A percentile compares a stretch with the other conserved stretches of the same genome.
Conservation (phyloP, 2,329 filamentous ascomycete genomes). For the Aschersonia sp. region DNA sequence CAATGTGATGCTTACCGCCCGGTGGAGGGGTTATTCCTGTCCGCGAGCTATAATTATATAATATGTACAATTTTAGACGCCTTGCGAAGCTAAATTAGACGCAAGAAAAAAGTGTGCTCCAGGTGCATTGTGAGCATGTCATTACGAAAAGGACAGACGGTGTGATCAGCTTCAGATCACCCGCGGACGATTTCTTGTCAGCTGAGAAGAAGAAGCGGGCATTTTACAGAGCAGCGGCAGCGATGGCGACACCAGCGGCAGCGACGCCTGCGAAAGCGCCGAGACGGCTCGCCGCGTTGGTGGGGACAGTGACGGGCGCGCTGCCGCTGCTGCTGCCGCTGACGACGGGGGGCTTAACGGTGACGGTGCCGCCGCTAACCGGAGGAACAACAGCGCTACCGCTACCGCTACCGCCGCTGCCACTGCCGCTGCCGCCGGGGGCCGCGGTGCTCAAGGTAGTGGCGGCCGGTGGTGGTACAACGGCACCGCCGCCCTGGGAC, state of each 20-base stretch:
- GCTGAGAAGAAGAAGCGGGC: neutral
- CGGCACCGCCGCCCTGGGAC: neutral
- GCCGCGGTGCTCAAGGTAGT: too few relatives aligned
- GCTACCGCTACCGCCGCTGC: neutral
- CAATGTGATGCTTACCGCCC: neutral
- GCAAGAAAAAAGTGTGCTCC: too few relatives aligned
- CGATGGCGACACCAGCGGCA: conserved; percentile 14
- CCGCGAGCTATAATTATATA: neutral
- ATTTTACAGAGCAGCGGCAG: conserved; percentile 14
- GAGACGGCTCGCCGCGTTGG: conserved; percentile 9
- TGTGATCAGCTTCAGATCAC: too few relatives aligned
- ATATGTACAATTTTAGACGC: neutral
- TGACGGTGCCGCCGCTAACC: conserved; percentile 1
- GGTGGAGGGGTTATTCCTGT: too few relatives aligned
- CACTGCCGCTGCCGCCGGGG: too few relatives aligned
- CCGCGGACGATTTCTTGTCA: too few relatives aligned
- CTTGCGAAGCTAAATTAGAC: neutral
- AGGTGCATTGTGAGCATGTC: too few relatives aligned
- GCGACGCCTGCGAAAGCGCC: conserved; percentile 16
- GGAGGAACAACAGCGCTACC: neutral
- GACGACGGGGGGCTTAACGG: neutral
- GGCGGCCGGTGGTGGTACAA: too few relatives aligned
- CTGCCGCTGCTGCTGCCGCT: neutral
- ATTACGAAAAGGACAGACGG: too few relatives aligned
- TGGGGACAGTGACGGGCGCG: neutral